These are phyloP conservation scores for Trichoderma atroviride DNA, from an alignment of 2,329 filamentous ascomycete species.

Conservation along the genomic window DNA sequence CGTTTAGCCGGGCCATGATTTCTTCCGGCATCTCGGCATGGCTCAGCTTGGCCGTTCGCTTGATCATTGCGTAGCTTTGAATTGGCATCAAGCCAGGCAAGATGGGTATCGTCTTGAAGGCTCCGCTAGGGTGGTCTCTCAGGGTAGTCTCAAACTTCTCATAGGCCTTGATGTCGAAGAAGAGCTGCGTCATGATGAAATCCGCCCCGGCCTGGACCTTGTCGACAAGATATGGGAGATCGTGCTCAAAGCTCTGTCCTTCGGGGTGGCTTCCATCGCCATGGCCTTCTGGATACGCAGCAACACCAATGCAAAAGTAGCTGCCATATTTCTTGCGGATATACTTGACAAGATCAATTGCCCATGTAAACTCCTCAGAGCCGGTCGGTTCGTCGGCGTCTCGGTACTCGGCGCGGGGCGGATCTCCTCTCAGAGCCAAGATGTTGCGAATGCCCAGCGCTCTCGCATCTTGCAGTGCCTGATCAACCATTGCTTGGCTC, in stretches of 20 bases:
- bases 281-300: slow-evolving; percentile 93
- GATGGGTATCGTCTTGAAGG: slow-evolving; percentile 84
- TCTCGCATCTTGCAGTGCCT: slow-evolving; percentile 88
- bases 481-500: slow-evolving; percentile 82
- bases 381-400: slow-evolving; percentile 59
- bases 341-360: slow-evolving; percentile 85
- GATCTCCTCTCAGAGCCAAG: slow-evolving; percentile 86
- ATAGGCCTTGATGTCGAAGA: slow-evolving; percentile 88
- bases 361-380: slow-evolving; percentile 83
- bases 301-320: slow-evolving; percentile 95
- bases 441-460: slow-evolving; percentile 91
- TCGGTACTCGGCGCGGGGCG: slow-evolving; percentile 82
- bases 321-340: slow-evolving; percentile 84
- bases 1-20: slow-evolving; percentile 70
- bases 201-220: slow-evolving; percentile 91
- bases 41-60: slow-evolving; percentile 89
- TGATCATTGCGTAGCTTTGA: slow-evolving; percentile 95
- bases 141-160: slow-evolving; percentile 75
- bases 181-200: slow-evolving; percentile 98
- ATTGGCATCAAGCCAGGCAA: slow-evolving; percentile 97
- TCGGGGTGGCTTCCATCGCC: slow-evolving; percentile 83
- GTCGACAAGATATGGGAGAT: slow-evolving; percentile 85
- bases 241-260: slow-evolving; percentile 70
- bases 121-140: slow-evolving; percentile 78
- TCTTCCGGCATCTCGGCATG: slow-evolving; percentile 78